Conservation (phyloP, 2,329 filamentous ascomycete species). For the Gyromitra esculenta region DNA sequence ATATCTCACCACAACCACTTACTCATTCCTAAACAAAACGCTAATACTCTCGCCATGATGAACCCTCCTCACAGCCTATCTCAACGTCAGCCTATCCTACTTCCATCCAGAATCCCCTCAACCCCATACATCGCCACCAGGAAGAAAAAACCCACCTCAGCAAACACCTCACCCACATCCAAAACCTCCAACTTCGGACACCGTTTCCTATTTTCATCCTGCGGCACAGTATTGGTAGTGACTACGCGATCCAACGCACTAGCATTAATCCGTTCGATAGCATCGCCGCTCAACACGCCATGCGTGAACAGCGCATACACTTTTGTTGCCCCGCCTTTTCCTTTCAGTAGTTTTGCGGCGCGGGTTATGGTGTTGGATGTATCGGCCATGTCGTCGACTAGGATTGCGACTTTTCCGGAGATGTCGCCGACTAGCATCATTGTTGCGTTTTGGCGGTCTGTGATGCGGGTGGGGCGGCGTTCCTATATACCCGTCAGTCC, state of each 20-base stretch:
- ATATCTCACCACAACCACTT: constrained; percentile 8
- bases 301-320: constrained; percentile 95
- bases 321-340: constrained; percentile 82
- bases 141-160: constrained; percentile 46
- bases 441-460: constrained; percentile 69
- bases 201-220: constrained; percentile 77
- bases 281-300: constrained; percentile 93
- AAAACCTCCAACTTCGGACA: constrained; percentile 92
- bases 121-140: too few relatives aligned
- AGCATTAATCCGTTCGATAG: constrained; percentile 91
- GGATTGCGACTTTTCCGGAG: constrained; percentile 79
- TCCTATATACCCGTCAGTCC: constrained; percentile 50
- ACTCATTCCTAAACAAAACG: constrained; percentile 88
- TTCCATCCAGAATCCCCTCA: not conserved
- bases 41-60: constrained; percentile 99
- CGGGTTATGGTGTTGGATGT: constrained; percentile 97
- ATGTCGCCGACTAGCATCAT: constrained; percentile 97
- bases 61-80: constrained; percentile 83
- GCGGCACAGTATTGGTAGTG: constrained; percentile 94
- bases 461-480: constrained; percentile 77
- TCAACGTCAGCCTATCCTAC: constrained; percentile 54
- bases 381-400: constrained; percentile 93
- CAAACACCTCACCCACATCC: constrained; percentile 72
- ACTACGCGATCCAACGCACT: constrained; percentile 92
- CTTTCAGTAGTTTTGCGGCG: constrained; percentile 92